Percentiles rank a stretch among this genome's conserved stretches.
phyloP scores from a whole-genome alignment of 768 basidiomycete species.

The Lactarius evosmus region DNA sequence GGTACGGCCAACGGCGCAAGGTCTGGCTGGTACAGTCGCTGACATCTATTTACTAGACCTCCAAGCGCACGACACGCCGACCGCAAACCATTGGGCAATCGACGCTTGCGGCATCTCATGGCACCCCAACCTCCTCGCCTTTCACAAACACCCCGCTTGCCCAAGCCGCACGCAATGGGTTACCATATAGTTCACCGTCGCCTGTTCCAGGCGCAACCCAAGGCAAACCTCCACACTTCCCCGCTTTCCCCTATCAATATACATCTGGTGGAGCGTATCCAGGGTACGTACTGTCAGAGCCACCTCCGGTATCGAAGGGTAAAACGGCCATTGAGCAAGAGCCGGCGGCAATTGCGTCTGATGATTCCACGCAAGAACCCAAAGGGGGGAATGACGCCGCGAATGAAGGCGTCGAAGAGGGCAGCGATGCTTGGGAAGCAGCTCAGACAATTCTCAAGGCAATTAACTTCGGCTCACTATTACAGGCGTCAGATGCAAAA shows the following conservation, averaged over 20 bases:
- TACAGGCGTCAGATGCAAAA: conserved; percentile 38
- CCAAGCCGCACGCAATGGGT: conserved; percentile 21
- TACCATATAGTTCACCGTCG: conserved; percentile 34
- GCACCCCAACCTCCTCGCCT: conserved; percentile 10
- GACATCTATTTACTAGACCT: conserved; percentile 49
- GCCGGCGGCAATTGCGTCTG: not conserved
- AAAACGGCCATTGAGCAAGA: not conserved
- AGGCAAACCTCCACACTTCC: conserved; percentile 37
- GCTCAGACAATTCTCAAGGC: conserved; percentile 75
- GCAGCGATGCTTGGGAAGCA: conserved; percentile 69
- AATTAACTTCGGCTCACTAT: conserved; percentile 63
- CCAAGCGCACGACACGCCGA: conserved; percentile 72
- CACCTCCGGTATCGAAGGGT: conserved; percentile 20
- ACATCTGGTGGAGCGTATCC: conserved; percentile 35
- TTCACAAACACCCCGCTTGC: conserved; percentile 22
- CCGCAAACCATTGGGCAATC: conserved; percentile 55
- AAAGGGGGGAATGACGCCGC: conserved; percentile 17
- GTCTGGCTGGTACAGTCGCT: not conserved
- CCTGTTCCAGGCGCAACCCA: conserved; percentile 33
- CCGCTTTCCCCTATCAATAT: conserved; percentile 42
- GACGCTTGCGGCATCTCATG: conserved; percentile 24
- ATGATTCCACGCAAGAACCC: not conserved
- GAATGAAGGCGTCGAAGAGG: conserved; percentile 39
- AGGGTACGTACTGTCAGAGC: conserved; percentile 30
- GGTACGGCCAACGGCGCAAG: conserved; percentile 45